Base-by-base conservation (phyloP, 2,329 filamentous ascomycete species). In the Aspergillus uvarum region DNA sequence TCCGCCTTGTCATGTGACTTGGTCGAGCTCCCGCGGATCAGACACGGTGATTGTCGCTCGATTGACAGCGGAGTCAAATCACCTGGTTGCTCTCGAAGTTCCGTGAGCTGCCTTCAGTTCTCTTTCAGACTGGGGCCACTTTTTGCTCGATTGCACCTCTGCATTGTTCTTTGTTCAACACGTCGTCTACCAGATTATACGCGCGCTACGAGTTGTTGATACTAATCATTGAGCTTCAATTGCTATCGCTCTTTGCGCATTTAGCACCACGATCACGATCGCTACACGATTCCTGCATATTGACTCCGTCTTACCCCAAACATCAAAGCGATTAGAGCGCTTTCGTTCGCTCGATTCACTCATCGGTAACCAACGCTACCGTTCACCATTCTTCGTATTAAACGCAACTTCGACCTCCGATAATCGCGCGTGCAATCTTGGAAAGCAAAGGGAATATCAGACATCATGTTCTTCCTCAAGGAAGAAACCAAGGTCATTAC, bases 401-500 rank as follows among this genome's bases (percentile, higher is more conserved):
- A 50, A 10, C 47, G 32, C 22, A 38, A 19, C 44, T 16, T 16
- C 51, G 21, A 42, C 53, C n/a, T 44, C 38, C 14, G 38, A 19
- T 19, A 29, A 48, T 24, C 19, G 12, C 53, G 38, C 24, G 35
- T 42, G 16, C 44, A 47, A n/a, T 11, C 16, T 47, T n/a, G 29
- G 12, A 22, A 21, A 55, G 31, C 53, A 50, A 32, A 31, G 38
- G 47, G 7, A 16, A 44, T 6, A 16, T 19, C 21, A 19, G 29
- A 35, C 77, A 80, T 65, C 69, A 99, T 99, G 95, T 99, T 98
- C 79, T 99, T 99, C 82, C 90, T 99, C 66, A 92, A 96, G 79
- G 94, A 96, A 74, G 89, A 98, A 78, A 92, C 96, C 80, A 92
- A 94, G 74, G 89, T 91, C 73, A 93, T 98, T 71, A 93, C 92